Evolutionary conservation across 1,284 basidiomycete genomes (phyloP).

Genomic region (Cystobasidiaceae sp.): DNA sequence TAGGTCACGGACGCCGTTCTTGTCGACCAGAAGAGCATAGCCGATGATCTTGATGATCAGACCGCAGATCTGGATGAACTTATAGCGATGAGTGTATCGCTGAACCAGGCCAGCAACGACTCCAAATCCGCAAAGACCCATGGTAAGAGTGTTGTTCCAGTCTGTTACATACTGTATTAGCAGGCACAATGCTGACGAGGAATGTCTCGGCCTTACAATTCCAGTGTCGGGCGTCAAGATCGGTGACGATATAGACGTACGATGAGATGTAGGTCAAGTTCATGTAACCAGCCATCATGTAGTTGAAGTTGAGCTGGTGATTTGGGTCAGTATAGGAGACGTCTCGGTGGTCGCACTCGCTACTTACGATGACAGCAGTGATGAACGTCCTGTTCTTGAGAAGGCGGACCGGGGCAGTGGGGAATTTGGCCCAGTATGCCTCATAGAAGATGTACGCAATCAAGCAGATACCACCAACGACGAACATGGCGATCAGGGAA

Average conservation of each 20-base stretch:
- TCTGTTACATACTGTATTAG: slow-evolving; percentile 31
- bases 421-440: slow-evolving; percentile 32
- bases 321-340: too few relatives aligned
- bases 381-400: slow-evolving; percentile 29
- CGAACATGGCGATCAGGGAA: slow-evolving; percentile 37
- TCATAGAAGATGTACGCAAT: slow-evolving; percentile 31
- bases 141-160: slow-evolving; percentile 40
- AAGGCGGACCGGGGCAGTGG: slow-evolving; percentile 27
- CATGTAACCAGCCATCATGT: slow-evolving; percentile 24
- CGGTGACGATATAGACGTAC: slow-evolving; percentile 36
- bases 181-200: slow-evolving; percentile 30
- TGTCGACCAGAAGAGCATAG: slow-evolving; percentile 7
- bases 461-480: slow-evolving; percentile 31
- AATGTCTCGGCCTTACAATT: slow-evolving; percentile 22
- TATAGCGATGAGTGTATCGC: slow-evolving; percentile 49
- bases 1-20: neutral
- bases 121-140: slow-evolving; percentile 47
- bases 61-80: slow-evolving; percentile 39
- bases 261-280: slow-evolving; percentile 29
- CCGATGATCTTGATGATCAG: slow-evolving; percentile 33
- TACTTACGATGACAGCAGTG: slow-evolving; percentile 25
- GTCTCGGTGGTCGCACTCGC: too few relatives aligned
- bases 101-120: slow-evolving; percentile 50
- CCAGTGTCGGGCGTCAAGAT: slow-evolving; percentile 23
- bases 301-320: slow-evolving; percentile 34